Evolutionary conservation across 2,329 filamentous ascomycete species (phyloP), one percentile per base, ranked within the genome.

Genomic region (Biscogniauxia marginata): DNA sequence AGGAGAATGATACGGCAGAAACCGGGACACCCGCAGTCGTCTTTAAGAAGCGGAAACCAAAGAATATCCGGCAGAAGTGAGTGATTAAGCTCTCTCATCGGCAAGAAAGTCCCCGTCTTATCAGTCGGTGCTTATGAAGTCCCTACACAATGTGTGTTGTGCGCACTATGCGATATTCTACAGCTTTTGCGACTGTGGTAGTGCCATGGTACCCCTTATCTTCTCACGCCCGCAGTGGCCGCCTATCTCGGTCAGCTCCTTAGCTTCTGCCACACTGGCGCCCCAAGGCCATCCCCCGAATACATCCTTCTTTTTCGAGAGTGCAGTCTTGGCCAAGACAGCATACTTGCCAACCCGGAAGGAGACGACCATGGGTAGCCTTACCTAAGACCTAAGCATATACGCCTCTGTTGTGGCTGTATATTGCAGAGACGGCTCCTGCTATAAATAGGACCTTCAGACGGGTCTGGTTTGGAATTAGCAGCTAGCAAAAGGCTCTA

Each of bases 31-130:
- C 77, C 9, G 78, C 82, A 2, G 80, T 91, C 2, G 77, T 91
- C 3, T 95, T 93, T 74, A 93, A 93, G 75, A 93, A 92, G 75
- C 79, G 90, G 53, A 93, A 91, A 68, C 78, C 84, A 13, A 88
- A 86, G 76, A 83, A 80, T 50, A 78, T 86, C 34, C 80, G 85
- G 19, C 81, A 86, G 63, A 86, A 82, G 69, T 86, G 65, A 75
- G 46, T 16, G 20, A 9, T 39, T 5, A 16, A 39, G 30, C 13
- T 39, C 5, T 16, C 13, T 39, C 13, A 6, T 39, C 30, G 9
- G 9, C 6, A 16, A 39, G 9, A 5, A 39, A 2, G 30, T 6
- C 30, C 13, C 9, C 30, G n/a, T 16, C 5, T n/a, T 39, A n/a
- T 9, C 30, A 6, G 9, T n/a, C 30, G 4, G n/a, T 39, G 9